These are phyloP conservation scores for Moniliophthora roreri DNA, from an alignment of 1,284 basidiomycete genomes.

Conservation along the genomic window DNA sequence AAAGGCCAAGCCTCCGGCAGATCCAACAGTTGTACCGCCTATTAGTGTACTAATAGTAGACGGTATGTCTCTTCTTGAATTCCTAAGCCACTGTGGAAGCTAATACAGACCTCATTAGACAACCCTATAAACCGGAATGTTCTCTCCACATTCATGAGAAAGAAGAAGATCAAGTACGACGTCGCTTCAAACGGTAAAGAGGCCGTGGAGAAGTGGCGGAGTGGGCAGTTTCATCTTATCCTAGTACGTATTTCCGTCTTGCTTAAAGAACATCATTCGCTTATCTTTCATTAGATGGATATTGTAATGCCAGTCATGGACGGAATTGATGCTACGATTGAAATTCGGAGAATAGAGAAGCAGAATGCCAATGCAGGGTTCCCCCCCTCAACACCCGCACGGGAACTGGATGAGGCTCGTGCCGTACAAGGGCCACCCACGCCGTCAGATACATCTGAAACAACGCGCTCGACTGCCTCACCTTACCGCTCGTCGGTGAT, in stretches of 20 bases:
- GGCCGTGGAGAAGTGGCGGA: slow-evolving; percentile 95
- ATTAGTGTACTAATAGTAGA: slow-evolving; percentile 97
- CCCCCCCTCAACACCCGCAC: slow-evolving; percentile 56
- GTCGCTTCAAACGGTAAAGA: slow-evolving; percentile 95
- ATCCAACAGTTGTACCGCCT: slow-evolving; percentile 78
- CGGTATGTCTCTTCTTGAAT: slow-evolving; percentile 51
- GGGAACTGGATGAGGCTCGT: slow-evolving; percentile 32
- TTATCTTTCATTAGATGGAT: slow-evolving; percentile 77
- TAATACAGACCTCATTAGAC: slow-evolving; percentile 51
- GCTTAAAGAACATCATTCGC: background rate
- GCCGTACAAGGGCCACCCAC: slow-evolving; percentile 60
- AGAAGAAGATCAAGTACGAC: slow-evolving; percentile 95
- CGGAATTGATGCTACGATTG: slow-evolving; percentile 95
- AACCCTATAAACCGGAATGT: slow-evolving; percentile 99
- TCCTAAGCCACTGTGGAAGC: slow-evolving; percentile 2
- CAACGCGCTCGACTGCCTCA: slow-evolving; percentile 39
- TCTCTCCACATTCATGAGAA: slow-evolving; percentile 92
- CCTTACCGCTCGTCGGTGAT: slow-evolving; percentile 95
- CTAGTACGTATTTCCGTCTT: slow-evolving; percentile 55
- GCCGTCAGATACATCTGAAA: slow-evolving; percentile 38
- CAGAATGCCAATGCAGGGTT: slow-evolving; percentile 68
- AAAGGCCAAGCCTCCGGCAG: slow-evolving; percentile 30
- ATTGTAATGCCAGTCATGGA: slow-evolving; percentile 99
- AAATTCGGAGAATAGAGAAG: slow-evolving; percentile 88
- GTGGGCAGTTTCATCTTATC: slow-evolving; percentile 94